Base-by-base conservation (phyloP, 306 rosid species). In the Malus domestica region DNA sequence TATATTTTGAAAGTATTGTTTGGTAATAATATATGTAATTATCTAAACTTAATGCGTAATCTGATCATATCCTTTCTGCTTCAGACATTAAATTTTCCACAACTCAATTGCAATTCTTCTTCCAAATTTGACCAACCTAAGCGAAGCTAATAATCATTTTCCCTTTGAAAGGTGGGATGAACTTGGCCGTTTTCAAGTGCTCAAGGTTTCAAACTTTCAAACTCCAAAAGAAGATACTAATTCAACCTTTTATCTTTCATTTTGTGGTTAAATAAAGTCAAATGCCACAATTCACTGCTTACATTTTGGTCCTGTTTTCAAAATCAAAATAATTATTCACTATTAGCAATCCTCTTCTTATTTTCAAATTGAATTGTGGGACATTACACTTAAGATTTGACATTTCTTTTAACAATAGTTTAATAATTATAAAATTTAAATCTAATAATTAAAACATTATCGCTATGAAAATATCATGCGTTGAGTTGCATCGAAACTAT, bases 101-200 rank as follows among this genome's bases (percentile, higher is more conserved):
- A 70, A 66, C 67, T 71, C 78, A 81, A 81, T 10, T 66, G 30
- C 65, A 32, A 76, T 81, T 23, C 27, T 45, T 61, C 68, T 22
- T 76, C 65, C 23, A 70, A 70, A 13, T 13, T 61, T 69, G 59
- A 61, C 76, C 61, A 72, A 52, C 13, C 59, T 20, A 42, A 30
- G 11, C 66, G 30, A 19, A 27, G 67, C 19, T 40, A 5, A 66
- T 4, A 32, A 18, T 40, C 10, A 33, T 40, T 15, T 20, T 30
- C 25, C 49, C n/a, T 25, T 23, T 67, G 74, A 68, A 76, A 12
- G 30, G 68, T 58, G 6, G 58, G 15, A 20, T 20, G 27, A 38
- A 38, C 42, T 38, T 38, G 42, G 42, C 2, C 25, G 25, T 13
- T 27, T 70, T 45, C 15, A 2, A 16, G 42, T 49, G 18, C 42